Conservation (phyloP, 768 basidiomycete species). For the Suillus subluteus region DNA sequence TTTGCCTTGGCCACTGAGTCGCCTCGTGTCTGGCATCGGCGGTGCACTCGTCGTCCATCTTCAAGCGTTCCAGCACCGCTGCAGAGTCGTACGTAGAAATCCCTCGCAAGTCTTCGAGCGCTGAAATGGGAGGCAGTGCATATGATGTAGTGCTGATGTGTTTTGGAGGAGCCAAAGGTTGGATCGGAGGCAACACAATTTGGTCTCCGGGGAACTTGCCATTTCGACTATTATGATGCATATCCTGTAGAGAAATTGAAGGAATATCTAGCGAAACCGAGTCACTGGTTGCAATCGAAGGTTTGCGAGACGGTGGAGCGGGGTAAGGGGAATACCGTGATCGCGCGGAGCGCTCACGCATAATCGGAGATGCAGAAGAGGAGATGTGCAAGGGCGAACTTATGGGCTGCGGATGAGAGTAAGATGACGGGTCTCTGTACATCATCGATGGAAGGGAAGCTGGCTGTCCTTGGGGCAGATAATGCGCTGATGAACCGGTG, state of each 20-base stretch:
- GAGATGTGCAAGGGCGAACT: conserved; percentile 36
- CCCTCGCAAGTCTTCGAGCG: conserved; percentile 65
- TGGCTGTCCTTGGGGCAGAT: conserved; percentile 29
- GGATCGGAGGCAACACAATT: conserved; percentile 47
- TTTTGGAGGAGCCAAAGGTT: conserved; percentile 34
- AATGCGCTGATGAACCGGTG: conserved; percentile 20
- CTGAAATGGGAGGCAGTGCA: conserved; percentile 69
- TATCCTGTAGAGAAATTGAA: conserved; percentile 38
- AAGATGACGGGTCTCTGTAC: conserved; percentile 24
- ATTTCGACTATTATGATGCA: conserved; percentile 29
- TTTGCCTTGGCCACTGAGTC: conserved; percentile 43
- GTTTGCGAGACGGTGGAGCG: conserved; percentile 30
- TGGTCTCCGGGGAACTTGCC: conserved; percentile 35
- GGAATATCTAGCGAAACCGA: conserved; percentile 40
- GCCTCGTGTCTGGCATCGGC: conserved; percentile 26
- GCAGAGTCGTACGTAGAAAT: conserved; percentile 57
- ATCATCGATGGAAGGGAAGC: conserved; percentile 25
- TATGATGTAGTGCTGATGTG: conserved; percentile 44
- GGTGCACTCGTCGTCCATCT: conserved; percentile 49
- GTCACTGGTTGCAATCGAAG: conserved; percentile 26
- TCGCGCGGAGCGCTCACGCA: conserved; percentile 27
- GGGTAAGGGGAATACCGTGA: conserved; percentile 54
- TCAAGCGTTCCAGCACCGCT: conserved; percentile 67
- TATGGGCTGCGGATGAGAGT: conserved; percentile 35
- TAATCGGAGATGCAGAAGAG: conserved; percentile 27